These are phyloP conservation scores for Pseudogymnoascus sp. DNA, from an alignment of 2,329 filamentous ascomycete genomes.

Conservation along the genomic window DNA sequence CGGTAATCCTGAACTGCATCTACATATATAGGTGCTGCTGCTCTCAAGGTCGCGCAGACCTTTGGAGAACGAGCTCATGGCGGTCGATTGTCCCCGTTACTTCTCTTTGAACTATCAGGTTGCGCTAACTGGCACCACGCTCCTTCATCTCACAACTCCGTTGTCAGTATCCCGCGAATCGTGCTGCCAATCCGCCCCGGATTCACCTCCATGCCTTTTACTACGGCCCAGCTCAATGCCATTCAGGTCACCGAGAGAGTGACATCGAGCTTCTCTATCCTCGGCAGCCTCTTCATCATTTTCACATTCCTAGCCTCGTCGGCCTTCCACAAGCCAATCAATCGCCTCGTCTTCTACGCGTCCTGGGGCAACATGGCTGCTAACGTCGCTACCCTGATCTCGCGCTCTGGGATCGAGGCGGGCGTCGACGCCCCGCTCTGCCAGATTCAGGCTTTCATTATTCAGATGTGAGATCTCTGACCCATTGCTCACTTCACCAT, in stretches of 20 bases:
- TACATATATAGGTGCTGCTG: no score
- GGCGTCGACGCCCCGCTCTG: slow-evolving; percentile 33
- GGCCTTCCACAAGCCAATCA: slow-evolving; percentile 48
- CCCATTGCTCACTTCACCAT: neutral
- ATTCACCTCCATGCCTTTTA: no score
- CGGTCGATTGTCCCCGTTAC: no score
- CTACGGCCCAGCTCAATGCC: neutral
- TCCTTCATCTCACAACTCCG: no score
- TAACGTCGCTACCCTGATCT: slow-evolving; percentile 49
- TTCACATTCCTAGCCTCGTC: slow-evolving; percentile 40
- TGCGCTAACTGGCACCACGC: no score
- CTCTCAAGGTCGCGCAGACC: no score
- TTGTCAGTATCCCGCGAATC: no score
- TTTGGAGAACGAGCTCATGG: no score
- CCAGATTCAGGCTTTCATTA: slow-evolving; percentile 70
- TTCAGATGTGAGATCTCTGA: slow-evolving; percentile 58
- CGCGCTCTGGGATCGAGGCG: slow-evolving; percentile 34
- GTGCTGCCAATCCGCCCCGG: no score
- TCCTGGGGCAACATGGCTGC: slow-evolving; percentile 51
- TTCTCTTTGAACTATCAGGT: no score
- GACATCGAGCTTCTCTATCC: slow-evolving; percentile 42
- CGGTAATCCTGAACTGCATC: no score
- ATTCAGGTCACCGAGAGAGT: slow-evolving; percentile 18
- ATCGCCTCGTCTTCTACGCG: slow-evolving; percentile 52
- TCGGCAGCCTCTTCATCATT: slow-evolving; percentile 45